Conservation (phyloP, 2,329 filamentous ascomycete species). For the Fusarium beomiforme region DNA sequence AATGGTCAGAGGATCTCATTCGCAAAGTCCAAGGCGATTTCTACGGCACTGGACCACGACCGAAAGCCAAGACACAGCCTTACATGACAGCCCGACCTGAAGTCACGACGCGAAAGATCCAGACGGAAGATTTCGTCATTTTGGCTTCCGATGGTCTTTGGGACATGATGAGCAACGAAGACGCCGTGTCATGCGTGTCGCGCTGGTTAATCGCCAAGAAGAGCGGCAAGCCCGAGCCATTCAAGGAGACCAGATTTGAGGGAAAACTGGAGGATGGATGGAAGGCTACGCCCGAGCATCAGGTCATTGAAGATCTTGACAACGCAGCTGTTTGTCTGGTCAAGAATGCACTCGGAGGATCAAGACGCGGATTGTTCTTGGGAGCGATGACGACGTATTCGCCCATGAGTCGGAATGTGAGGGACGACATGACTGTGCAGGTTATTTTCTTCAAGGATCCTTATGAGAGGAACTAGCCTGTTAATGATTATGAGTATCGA, state of each 20-base stretch:
- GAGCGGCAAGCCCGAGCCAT: conserved; percentile 39
- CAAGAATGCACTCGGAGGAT: conserved; percentile 82
- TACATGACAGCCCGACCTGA: conserved; percentile 76
- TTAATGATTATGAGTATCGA: too few species aligned
- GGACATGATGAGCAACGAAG: conserved; percentile 66
- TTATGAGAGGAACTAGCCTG: conserved; percentile 73
- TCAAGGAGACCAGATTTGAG: conserved; percentile 30
- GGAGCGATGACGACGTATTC: conserved; percentile 76
- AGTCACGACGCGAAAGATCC: conserved; percentile 65
- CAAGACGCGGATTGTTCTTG: conserved; percentile 76
- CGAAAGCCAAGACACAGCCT: conserved; percentile 65
- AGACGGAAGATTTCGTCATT: conserved; percentile 66
- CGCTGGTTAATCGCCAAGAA: conserved; percentile 58
- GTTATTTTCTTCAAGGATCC: conserved; percentile 71
- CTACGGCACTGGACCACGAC: conserved; percentile 56
- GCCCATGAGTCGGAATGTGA: conserved; percentile 70
- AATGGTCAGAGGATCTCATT: conserved; percentile 65
- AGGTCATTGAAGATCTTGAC: conserved; percentile 77
- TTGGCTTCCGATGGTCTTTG: conserved; percentile 75
- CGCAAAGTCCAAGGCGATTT: conserved; percentile 53
- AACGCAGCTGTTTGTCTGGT: conserved; percentile 85
- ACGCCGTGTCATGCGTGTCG: conserved; percentile 67
- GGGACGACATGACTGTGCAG: conserved; percentile 86
- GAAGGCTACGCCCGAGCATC: conserved; percentile 59
- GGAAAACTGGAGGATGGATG: conserved; percentile 38